Evolutionary conservation across 345 rosid genomes (phyloP), one percentile per base, ranked within the genome.

Genomic region (Combretum micranthum): DNA sequence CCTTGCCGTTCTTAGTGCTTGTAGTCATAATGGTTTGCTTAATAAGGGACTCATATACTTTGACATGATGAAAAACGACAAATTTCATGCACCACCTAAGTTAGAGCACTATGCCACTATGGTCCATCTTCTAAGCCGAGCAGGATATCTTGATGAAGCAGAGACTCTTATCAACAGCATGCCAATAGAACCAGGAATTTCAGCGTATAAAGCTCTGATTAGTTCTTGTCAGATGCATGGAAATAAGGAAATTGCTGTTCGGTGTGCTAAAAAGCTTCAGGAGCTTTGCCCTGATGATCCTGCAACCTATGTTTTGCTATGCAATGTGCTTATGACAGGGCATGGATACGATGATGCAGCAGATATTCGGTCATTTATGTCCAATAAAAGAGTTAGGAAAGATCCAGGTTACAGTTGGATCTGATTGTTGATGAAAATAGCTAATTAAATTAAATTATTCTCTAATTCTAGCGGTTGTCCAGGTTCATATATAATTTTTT

Each of bases 161-260:
- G 74, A 72, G 56, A 60, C 65, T 22, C 64, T 69, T 44, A 13
- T 67, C 56, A 22, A 26, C 17, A 20, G 45, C 50, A 72, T 78
- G 65, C 67, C 73, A 3, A 51, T 56, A 32, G 22, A 56, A 22
- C 75, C 71, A 20, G 69, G 66, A 44, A 65, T 69, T 5, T 64
- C 78, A 13, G 62, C 67, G 53, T 67, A 67, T 56, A 75, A 54
- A 49, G 71, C 78, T 58, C 72, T 72, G 48, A 63, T 69, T 2
- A 59, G 75, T 47, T 76, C 80, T 55, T 69, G 77, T 72, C 55
- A 48, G 50, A 51, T 75, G 57, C 73, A 75, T 69, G 77, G 77
- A 55, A 69, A 64, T 56, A 57, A 46, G 46, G 80, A 71, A 50
- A 64, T 72, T 48, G 75, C 72, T 39, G 18, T 57, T 46, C 51